A percentile compares a stretch with the other conserved stretches of the same genome.
Evolutionary conservation across 768 basidiomycete species (phyloP).

Genomic region (Hygrophoropsis aurantiaca): DNA sequence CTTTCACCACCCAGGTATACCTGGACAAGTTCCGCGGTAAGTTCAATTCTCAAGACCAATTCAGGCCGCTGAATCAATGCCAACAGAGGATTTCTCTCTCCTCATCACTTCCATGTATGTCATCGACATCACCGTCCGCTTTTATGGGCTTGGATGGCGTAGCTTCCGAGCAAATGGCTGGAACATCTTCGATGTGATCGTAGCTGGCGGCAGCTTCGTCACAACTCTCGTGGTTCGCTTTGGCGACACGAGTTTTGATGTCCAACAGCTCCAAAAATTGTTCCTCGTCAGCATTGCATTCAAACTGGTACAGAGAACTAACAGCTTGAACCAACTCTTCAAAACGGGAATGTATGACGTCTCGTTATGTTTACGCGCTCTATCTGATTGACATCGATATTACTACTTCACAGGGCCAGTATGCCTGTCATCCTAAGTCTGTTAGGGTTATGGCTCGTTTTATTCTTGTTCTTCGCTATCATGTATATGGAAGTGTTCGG

Average conservation of each 20-base stretch:
- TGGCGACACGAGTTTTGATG: constrained; percentile 44
- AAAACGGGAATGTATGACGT: constrained; percentile 96
- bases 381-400: constrained; percentile 1
- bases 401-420: constrained; percentile 57
- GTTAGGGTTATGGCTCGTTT: constrained; percentile 81
- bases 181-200: constrained; percentile 88
- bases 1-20: constrained; percentile 53
- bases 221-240: constrained; percentile 78
- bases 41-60: constrained; percentile 16
- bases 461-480: constrained; percentile 92
- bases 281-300: constrained; percentile 93
- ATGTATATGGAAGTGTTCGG: constrained; percentile 89
- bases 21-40: constrained; percentile 62
- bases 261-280: constrained; percentile 78
- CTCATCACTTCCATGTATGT: constrained; percentile 69
- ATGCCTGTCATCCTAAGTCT: constrained; percentile 84
- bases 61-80: constrained; percentile 8
- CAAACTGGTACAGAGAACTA: constrained; percentile 89
- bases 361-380: constrained; percentile 29
- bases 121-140: constrained; percentile 74
- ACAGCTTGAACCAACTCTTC: constrained; percentile 91
- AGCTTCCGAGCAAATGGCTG: constrained; percentile 91
- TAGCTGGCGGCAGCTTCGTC: constrained; percentile 77
- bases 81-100: constrained; percentile 74
- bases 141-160: constrained; percentile 79